A percentile compares a stretch with the other conserved stretches of the same genome.
phyloP scores from a whole-genome alignment of 2,329 filamentous ascomycete genomes.

The Fusarium veterinarium region DNA sequence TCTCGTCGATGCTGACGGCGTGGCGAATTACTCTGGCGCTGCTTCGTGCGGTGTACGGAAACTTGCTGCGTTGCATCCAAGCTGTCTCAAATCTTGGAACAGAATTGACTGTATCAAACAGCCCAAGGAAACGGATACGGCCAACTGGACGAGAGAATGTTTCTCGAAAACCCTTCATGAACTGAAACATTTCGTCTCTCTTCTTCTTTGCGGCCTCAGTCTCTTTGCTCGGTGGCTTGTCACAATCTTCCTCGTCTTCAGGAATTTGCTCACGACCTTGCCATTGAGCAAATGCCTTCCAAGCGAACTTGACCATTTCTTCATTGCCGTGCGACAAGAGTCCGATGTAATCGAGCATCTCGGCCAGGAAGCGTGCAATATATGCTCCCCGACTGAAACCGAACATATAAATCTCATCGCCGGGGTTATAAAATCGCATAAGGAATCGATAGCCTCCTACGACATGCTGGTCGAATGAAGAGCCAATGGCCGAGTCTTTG shows the following conservation, averaged over 20 bases:
- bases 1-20: conserved; percentile 77
- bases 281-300: conserved; percentile 84
- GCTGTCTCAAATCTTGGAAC: conserved; percentile 80
- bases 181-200: conserved; percentile 72
- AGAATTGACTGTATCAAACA: conserved; percentile 87
- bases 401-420: conserved; percentile 77
- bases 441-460: conserved; percentile 85
- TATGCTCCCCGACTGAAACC: conserved; percentile 80
- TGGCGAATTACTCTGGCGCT: conserved; percentile 73
- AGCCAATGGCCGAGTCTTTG: conserved; percentile 83
- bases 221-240: conserved; percentile 41
- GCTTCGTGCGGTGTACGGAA: conserved; percentile 73
- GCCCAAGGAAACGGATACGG: conserved; percentile 78
- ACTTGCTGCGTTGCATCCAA: conserved; percentile 83
- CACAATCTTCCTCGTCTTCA: conserved; percentile 46
- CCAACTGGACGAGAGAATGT: conserved; percentile 82
- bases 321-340: conserved; percentile 85
- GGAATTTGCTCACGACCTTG: conserved; percentile 67
- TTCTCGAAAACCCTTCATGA: conserved; percentile 83
- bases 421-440: conserved; percentile 76
- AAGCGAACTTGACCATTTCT: conserved; percentile 85
- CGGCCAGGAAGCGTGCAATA: conserved; percentile 79
- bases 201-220: conserved; percentile 54
- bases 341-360: conserved; percentile 87
- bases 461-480: conserved; percentile 84